Evolutionary conservation across 2,329 filamentous ascomycete genomes (phyloP).

Genomic region (Ploettnerulaceae sp.): DNA sequence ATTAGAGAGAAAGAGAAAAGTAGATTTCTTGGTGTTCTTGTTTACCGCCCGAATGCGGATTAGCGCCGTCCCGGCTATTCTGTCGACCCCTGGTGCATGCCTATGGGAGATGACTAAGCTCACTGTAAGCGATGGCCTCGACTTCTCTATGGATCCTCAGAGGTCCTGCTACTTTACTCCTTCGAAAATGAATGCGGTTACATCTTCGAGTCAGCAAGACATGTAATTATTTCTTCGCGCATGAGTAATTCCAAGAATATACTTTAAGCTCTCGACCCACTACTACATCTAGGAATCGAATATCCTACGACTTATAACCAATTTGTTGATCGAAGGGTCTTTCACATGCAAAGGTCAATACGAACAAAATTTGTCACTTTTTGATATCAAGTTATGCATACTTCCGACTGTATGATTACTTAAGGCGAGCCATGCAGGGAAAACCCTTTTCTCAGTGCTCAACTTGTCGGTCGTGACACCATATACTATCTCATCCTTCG

Average conservation of each 20-base stretch:
- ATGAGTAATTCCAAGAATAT: conserved; percentile 50
- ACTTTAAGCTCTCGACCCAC: conserved; percentile 47
- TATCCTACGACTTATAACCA: conserved; percentile 39
- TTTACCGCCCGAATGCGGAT: too few species aligned
- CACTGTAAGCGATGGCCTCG: too few species aligned
- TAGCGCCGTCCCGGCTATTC: too few species aligned
- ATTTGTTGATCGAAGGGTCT: neutral
- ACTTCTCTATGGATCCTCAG: too few species aligned
- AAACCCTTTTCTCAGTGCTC: neutral
- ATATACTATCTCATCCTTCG: neutral
- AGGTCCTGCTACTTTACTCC: too few species aligned
- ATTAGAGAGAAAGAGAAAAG: too few species aligned
- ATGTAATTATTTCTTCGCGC: conserved; percentile 53
- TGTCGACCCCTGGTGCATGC: too few species aligned
- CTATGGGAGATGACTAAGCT: too few species aligned
- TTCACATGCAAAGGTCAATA: neutral
- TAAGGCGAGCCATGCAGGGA: neutral
- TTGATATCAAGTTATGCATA: conserved; percentile 2
- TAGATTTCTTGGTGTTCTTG: too few species aligned
- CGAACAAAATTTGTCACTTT: neutral
- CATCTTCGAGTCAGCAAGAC: too few species aligned
- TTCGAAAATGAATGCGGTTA: too few species aligned
- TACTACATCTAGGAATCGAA: conserved; percentile 48
- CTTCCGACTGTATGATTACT: neutral
- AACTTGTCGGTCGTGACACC: neutral